phyloP scores from a whole-genome alignment of 2,329 filamentous ascomycete species.

The Bisporella sp. region DNA sequence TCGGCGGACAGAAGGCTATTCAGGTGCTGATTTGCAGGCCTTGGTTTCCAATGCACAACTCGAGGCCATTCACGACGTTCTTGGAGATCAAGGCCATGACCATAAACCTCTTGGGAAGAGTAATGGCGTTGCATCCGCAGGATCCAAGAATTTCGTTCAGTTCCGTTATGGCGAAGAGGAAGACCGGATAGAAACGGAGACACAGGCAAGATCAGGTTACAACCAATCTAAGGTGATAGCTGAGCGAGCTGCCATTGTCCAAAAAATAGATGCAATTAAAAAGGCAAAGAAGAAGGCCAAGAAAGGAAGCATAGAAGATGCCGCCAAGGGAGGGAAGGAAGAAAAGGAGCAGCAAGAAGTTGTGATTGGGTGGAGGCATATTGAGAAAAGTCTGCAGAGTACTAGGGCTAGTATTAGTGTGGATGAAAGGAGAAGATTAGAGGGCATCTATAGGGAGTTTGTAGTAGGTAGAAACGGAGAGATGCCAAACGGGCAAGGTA shows the following conservation, averaged over 20 bases:
- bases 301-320: conserved; percentile 15
- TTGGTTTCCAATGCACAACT: conserved; percentile 94
- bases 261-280: conserved; percentile 79
- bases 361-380: conserved; percentile 75
- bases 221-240: conserved; percentile 52
- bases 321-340: conserved; percentile 28
- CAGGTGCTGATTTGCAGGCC: conserved; percentile 89
- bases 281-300: conserved; percentile 46
- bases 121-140: conserved; percentile 18
- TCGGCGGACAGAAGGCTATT: conserved; percentile 76
- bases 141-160: conserved; percentile 60
- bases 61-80: conserved; percentile 90
- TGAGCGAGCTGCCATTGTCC: conserved; percentile 69
- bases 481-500: conserved; percentile 88
- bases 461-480: conserved; percentile 88
- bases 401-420: conserved; percentile 79
- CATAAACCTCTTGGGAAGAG: conserved; percentile 16
- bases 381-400: conserved; percentile 66
- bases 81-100: conserved; percentile 52
- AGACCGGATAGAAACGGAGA: conserved; percentile 35
- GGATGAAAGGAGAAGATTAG: conserved; percentile 67
- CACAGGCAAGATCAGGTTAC: conserved; percentile 34
- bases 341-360: conserved; percentile 57
- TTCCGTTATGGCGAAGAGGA: conserved; percentile 70
- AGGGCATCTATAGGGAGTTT: conserved; percentile 86